Conservation (phyloP, 768 basidiomycete species). For the Pisolithus sp. region DNA sequence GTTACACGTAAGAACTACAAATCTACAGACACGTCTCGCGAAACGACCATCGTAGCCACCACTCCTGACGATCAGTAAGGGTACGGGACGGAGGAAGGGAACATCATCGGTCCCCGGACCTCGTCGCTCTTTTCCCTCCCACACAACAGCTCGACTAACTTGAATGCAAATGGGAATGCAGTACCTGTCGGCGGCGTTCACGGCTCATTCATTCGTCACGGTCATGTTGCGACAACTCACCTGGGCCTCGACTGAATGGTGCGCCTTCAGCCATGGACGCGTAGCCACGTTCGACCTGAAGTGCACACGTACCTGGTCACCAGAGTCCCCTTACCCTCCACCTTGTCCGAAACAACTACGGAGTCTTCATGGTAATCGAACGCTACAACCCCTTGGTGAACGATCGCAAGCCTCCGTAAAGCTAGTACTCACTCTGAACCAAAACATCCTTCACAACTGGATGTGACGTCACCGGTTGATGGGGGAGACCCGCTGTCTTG, state of each 20-base stretch:
- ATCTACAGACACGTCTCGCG: too few relatives aligned
- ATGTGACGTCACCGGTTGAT: conserved; percentile 71
- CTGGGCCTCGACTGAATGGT: conserved; percentile 61
- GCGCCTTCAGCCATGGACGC: background rate
- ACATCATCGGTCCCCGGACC: conserved; percentile 63
- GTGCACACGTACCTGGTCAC: conserved; percentile 60
- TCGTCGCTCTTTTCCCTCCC: conserved; percentile 57
- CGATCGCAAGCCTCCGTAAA: background rate
- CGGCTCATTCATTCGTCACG: background rate
- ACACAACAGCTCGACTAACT: conserved; percentile 65
- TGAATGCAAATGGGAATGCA: conserved; percentile 70
- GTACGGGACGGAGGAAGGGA: conserved; percentile 49
- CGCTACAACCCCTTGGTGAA: conserved; percentile 30
- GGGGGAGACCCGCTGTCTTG: conserved; percentile 50
- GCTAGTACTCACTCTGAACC: conserved; percentile 38
- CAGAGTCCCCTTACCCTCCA: conserved; percentile 40
- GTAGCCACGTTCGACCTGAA: background rate
- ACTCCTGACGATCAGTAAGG: conserved; percentile 16
- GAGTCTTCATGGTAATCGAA: conserved; percentile 71
- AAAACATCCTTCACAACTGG: conserved; percentile 60
- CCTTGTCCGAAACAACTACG: conserved; percentile 54
- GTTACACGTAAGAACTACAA: conserved; percentile 5
- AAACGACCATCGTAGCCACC: background rate
- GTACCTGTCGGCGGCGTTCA: conserved; percentile 46
- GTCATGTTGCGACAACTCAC: conserved; percentile 29